Conservation (phyloP, 768 basidiomycete genomes). For the Dictyophora rubrovolvata region DNA sequence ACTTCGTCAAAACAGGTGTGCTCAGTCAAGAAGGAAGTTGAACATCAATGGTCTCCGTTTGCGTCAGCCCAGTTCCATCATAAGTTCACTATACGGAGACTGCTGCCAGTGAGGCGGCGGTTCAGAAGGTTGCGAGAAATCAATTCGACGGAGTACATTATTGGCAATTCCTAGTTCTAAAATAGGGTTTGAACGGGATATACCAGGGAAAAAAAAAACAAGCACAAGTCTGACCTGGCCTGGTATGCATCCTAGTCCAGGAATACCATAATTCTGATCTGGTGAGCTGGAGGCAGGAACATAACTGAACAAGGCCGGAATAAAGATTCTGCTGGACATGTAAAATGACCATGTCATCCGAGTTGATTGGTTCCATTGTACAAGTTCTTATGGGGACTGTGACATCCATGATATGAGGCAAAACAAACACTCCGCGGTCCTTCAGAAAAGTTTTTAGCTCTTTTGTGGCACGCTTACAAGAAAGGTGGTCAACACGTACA, state of each 20-base stretch:
- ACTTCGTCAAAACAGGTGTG: too few relatives aligned
- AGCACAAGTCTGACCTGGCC: not conserved
- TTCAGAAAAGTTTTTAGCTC: not conserved
- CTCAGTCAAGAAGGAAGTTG: too few relatives aligned
- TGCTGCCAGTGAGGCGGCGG: not conserved
- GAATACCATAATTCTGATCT: constrained; percentile 5
- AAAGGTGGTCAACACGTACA: not conserved
- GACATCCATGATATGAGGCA: not conserved
- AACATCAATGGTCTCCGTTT: too few relatives aligned
- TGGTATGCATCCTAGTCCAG: not conserved
- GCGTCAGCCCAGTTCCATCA: not conserved
- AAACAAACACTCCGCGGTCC: constrained; percentile 4
- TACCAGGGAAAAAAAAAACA: not conserved
- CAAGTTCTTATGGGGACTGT: not conserved
- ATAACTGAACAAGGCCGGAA: not conserved
- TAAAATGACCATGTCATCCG: not conserved
- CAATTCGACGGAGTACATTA: constrained; percentile 1
- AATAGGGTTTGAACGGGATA: not conserved
- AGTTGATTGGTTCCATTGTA: not conserved
- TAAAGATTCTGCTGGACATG: not conserved
- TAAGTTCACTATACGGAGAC: not conserved
- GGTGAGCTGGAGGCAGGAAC: constrained; percentile 6
- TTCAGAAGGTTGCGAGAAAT: not conserved
- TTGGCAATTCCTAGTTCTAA: not conserved
- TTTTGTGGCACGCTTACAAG: not conserved